Evolutionary conservation across 2,329 filamentous ascomycete genomes (phyloP), one percentile per base, ranked within the genome.

Genomic region (Cadophora gregata): DNA sequence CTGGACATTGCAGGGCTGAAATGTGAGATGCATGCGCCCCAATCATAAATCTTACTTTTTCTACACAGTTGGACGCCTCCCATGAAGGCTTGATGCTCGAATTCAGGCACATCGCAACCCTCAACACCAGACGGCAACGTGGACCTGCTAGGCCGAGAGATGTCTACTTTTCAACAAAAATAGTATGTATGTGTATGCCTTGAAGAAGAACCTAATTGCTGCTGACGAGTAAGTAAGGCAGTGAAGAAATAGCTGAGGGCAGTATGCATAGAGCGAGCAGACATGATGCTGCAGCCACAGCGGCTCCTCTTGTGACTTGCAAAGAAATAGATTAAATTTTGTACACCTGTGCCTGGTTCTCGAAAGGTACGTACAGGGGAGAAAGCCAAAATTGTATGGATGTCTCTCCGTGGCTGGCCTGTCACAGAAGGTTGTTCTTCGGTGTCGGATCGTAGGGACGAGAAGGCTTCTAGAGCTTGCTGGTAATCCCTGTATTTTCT

Each of bases 281-380:
- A 33, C 31, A 38, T 38, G 36, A 38, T 38, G 36, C 36, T 12
- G 55, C 42, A 63, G 65, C 55, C 47, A 67, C 61, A 50, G 65
- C 56, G 65, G 65, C 65, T 67, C 60, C 62, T 61, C 65, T 63
- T 64, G 61, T 61, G 65, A 67, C 60, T 67, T 64, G 55, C 65
- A 64, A 67, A 64, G 48, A 47, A 59, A 38, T 38, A 33, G 47
- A 55, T 48, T 47, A 38, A 38, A 33, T 31, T 31, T 36, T 31
- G 14, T 33, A 16, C 24, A 38, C 29, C 16, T 38, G 53, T 56
- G 31, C 53, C 53, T 56, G n/a, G 31, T 25, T 29, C 21, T 42
- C 14, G 31, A 25, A 42, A 36, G 42, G 42, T 45, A 45, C 42
- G 19, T 45, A 45, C 42, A 45, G 42, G 42, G 42, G 36, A 16